Evolutionary conservation across 2,329 filamentous ascomycete species (phyloP), one percentile per base, ranked within the genome.

Genomic region (Talaromyces atroroseus): DNA sequence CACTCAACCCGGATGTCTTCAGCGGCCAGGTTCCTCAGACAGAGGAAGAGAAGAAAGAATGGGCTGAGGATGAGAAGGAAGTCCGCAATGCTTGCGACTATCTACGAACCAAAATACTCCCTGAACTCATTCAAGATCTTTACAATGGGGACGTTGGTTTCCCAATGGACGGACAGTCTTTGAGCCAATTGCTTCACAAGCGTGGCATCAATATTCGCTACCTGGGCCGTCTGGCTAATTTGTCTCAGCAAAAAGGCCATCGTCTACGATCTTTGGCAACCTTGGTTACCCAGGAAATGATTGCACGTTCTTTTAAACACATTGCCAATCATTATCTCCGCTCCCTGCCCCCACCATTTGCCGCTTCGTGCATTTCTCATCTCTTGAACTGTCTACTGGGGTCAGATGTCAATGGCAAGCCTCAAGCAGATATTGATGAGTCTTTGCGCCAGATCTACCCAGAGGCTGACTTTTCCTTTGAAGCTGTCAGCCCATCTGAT

Each of bases 171-270:
- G 94, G 94, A n/a, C 84, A 89, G 67, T 96, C 92, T 20, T 80
- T 99, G 58, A 90, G 88, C 65, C 85, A 86, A 62, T 82, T 96
- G 52, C 80, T 99, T 68, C 94, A 99, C 79, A 96, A 96, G 80
- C 89, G 92, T 44, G 94, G 94, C 75, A 92, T 99, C 78, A 99
- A 99, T 76, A 82, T 97, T 60, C 85, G 95, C 67, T 99, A 99
- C 72, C 81, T 97, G n/a, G 94, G 94, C 62, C 88, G 86, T 72
- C 75, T 99, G 60, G 88, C 90, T 12, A 78, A 82, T 58, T 80
- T 89, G 52, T 84, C 87, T 64, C 82, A 83, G 62, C 76, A 81
- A 58, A 81, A 85, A 64, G 87, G 87, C 56, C 80, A 83, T 54
- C 86, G 90, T 60, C 80, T 97, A 23, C 79, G 86, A 64, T 91